A percentile compares a stretch with the other conserved stretches of the same genome.
Conservation (phyloP, 495 filamentous ascomycete species). For the Talaromyces borbonicus region DNA sequence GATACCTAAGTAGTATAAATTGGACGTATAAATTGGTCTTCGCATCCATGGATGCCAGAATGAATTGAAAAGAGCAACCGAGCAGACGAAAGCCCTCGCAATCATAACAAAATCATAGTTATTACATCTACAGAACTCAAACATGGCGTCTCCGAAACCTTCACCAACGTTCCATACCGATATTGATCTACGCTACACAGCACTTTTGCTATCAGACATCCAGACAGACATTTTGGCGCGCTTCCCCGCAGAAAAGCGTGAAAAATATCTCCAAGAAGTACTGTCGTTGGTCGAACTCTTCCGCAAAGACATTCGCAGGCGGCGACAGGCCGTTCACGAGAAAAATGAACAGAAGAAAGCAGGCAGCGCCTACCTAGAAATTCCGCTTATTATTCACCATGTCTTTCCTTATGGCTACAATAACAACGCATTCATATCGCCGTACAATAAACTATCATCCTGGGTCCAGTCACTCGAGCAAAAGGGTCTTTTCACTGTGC, state of each 20-base stretch:
- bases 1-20: too few relatives aligned
- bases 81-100: too few relatives aligned
- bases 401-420: conserved; percentile 3
- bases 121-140: too few relatives aligned
- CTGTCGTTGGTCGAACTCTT: not conserved
- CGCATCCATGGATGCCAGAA: too few relatives aligned
- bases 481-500: conserved; percentile 3
- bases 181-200: conserved; percentile 2
- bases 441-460: conserved; percentile 4
- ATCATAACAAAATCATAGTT: too few relatives aligned
- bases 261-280: not conserved
- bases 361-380: not conserved
- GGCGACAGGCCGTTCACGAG: conserved; percentile 1
- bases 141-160: not conserved
- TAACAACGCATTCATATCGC: conserved; percentile 3
- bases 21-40: too few relatives aligned
- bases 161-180: not conserved
- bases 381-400: conserved; percentile 3
- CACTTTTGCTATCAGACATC: not conserved
- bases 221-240: conserved; percentile 3
- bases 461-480: conserved; percentile 1
- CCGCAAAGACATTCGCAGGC: not conserved
- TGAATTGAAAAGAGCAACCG: too few relatives aligned
- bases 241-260: not conserved
- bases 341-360: not conserved